Evolutionary conservation across 345 rosid species (phyloP), one percentile per base, ranked within the genome.

Genomic region (Euphorbia peplus): DNA sequence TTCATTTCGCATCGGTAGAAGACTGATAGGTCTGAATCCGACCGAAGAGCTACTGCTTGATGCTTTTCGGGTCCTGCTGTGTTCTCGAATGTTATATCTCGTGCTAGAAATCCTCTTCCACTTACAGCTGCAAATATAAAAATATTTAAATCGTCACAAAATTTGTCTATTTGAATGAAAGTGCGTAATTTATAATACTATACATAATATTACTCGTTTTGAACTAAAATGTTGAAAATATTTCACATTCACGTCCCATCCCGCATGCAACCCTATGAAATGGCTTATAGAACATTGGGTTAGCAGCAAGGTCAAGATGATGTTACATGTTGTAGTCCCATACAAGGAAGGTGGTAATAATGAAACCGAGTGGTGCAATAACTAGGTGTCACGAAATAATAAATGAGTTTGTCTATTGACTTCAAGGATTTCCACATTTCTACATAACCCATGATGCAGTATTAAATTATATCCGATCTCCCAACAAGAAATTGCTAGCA

Each of bases 1-100:
- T 57, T 73, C 29, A 80, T 14, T 28, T 75, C 74, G n/a, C 80
- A 68, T 19, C 76, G 69, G 61, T 63, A 80, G 55, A 63, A 71
- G 14, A 77, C 84, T 1, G 81, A 80, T 32, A 76, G 76, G 24
- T 80, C 84, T 1, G 84, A 80, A 57, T 76, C 84, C 4, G 76
- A 77, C 9, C 84, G 76, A 24, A 80, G 69, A 8, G 84, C 84
- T 8, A 80, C 81, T 10, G 83, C 83, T 64, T 80, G 83, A 61
- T 80, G 83, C 65, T 80, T 80, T 30, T 32, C 67, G 11, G 83
- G 78, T 3, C 83, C 83, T 4, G 83, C 76, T 0, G 76, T 80
- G 74, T 80, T 80, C 64, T 78, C 80, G 58, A 80, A 19, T 12
- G 80, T 76, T 2, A 76, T 56, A 63, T 76, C 80, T 15, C 73